Evolutionary conservation across 2,329 filamentous ascomycete genomes (phyloP).

Genomic region (Penicillium capsulatum): DNA sequence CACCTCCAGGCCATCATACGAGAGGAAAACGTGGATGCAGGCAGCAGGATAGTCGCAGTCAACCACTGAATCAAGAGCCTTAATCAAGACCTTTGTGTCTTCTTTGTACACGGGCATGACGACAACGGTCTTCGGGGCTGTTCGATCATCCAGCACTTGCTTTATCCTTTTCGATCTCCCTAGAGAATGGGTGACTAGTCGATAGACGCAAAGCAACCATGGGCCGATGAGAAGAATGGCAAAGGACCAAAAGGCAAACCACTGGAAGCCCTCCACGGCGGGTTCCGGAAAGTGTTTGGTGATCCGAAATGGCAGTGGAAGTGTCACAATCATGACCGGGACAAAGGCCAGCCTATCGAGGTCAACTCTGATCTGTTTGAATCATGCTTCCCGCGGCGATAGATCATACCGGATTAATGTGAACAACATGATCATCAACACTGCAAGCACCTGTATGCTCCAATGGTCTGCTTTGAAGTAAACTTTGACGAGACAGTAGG

Average conservation of each 20-base stretch:
- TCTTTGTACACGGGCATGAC: constrained; percentile 98
- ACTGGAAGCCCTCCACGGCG: constrained; percentile 73
- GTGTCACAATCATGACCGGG: constrained; percentile 88
- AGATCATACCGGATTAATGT: constrained; percentile 63
- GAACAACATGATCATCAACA: constrained; percentile 71
- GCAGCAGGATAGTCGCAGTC: constrained; percentile 89
- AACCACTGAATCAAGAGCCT: constrained; percentile 85
- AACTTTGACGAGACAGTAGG: constrained; percentile 86
- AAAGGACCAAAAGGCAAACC: constrained; percentile 95
- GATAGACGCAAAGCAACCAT: constrained; percentile 90
- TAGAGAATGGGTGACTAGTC: constrained; percentile 80
- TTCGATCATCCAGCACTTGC: constrained; percentile 74
- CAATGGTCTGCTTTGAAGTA: constrained; percentile 85
- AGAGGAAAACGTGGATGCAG: constrained; percentile 91
- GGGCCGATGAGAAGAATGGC: constrained; percentile 78
- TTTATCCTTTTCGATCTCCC: constrained; percentile 79
- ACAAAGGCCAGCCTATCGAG: constrained; percentile 71
- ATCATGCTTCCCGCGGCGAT: background rate
- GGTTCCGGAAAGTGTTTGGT: constrained; percentile 65
- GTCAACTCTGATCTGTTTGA: background rate
- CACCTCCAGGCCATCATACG: constrained; percentile 85
- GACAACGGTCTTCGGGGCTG: constrained; percentile 88
- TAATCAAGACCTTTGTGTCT: constrained; percentile 74
- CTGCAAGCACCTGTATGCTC: constrained; percentile 73
- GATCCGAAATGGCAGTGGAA: constrained; percentile 72